Percentiles rank a stretch among this genome's conserved stretches.
phyloP scores from a whole-genome alignment of 768 basidiomycete species.

The Suillus paluster region DNA sequence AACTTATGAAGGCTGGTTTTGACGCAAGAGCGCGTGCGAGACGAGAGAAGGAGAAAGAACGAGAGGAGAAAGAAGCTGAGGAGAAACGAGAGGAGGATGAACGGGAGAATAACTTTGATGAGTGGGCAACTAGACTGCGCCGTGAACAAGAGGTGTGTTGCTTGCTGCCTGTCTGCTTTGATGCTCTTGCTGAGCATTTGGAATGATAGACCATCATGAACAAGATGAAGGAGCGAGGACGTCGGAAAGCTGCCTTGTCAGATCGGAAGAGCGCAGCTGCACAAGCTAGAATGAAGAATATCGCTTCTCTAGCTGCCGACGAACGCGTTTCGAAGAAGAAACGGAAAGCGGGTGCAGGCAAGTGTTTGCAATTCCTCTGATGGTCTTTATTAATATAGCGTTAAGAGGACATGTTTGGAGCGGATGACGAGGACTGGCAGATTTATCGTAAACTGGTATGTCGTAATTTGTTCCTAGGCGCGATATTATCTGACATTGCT shows the following conservation, averaged over 20 bases:
- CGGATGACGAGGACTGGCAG: conserved; percentile 94
- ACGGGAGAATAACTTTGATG: too few relatives aligned
- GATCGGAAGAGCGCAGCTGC: conserved; percentile 95
- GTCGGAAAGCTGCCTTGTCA: conserved; percentile 77
- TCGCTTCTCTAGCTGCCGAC: conserved; percentile 89
- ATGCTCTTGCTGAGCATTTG: background rate
- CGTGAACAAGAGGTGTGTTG: background rate
- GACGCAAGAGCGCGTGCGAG: conserved; percentile 86
- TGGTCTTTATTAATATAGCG: too few relatives aligned
- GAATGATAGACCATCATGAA: conserved; percentile 67
- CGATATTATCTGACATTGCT: conserved; percentile 1
- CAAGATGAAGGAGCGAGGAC: conserved; percentile 83
- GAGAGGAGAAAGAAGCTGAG: conserved; percentile 64
- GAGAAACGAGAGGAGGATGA: conserved; percentile 51
- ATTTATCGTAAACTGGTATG: conserved; percentile 95
- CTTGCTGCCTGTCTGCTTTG: background rate
- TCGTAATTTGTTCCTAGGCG: background rate
- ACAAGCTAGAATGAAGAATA: conserved; percentile 95
- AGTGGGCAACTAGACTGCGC: too few relatives aligned
- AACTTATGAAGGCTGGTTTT: conserved; percentile 89
- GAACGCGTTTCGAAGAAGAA: conserved; percentile 84
- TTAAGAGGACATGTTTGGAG: conserved; percentile 89
- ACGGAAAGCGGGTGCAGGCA: conserved; percentile 81
- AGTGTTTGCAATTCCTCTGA: too few relatives aligned
- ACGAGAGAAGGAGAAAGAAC: conserved; percentile 87